phyloP scores from a whole-genome alignment of 352 stramenopile species.

The Globisporangium spinosum region DNA sequence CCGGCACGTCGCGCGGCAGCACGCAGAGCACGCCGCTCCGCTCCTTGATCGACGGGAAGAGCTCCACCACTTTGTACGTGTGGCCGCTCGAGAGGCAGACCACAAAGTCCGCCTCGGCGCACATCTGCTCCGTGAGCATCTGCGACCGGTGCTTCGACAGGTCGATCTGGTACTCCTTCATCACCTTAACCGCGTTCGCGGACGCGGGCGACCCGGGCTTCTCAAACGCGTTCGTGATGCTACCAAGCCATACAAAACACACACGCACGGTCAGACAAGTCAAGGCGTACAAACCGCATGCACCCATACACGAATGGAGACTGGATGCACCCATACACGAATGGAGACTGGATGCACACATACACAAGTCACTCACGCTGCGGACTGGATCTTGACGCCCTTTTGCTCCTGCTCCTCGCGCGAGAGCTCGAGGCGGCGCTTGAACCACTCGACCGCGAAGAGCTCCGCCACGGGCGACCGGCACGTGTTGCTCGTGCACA shows the following conservation, averaged over 20 bases:
- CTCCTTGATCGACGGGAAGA: constrained; percentile 60
- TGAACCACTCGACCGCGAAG: constrained; percentile 79
- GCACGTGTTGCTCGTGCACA: constrained; percentile 86
- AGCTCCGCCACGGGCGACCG: constrained; percentile 72
- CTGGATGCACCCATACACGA: background rate
- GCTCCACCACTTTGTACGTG: constrained; percentile 56
- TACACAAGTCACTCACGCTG: constrained; percentile 40
- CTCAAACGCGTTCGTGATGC: constrained; percentile 73
- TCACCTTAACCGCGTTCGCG: constrained; percentile 52
- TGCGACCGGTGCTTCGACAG: constrained; percentile 62
- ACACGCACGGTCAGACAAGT: background rate
- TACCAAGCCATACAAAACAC: constrained; percentile 16
- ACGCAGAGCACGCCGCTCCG: constrained; percentile 49
- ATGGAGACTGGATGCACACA: background rate
- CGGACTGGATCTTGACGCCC: constrained; percentile 63
- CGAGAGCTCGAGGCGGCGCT: constrained; percentile 57
- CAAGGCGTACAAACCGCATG: background rate
- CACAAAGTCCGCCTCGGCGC: constrained; percentile 60
- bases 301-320: background rate
- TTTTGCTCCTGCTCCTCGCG: constrained; percentile 67
- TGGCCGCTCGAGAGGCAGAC: constrained; percentile 70
- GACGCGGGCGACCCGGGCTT: constrained; percentile 60
- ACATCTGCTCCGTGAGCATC: constrained; percentile 65
- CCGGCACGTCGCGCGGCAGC: constrained; percentile 60
- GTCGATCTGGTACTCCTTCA: constrained; percentile 77